Evolutionary conservation across 768 basidiomycete genomes (phyloP), one percentile per base, ranked within the genome.

Genomic region (Leccinum incarnatum): DNA sequence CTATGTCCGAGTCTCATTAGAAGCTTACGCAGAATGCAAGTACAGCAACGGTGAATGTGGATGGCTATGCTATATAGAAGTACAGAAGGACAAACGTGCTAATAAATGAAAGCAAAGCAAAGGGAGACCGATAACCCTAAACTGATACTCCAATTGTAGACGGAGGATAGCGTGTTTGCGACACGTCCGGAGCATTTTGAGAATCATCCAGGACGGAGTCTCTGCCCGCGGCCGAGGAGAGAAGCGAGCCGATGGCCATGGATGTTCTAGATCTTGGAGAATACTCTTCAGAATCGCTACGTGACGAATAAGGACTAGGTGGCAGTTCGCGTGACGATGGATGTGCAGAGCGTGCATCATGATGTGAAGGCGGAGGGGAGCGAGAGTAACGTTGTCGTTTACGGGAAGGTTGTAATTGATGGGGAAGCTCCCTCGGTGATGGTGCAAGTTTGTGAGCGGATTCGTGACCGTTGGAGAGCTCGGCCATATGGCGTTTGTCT

Each of bases 201-300:
- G 60, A 32, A 48, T 73, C 72, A 4, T 75, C 73, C 4, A 60
- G 62, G 47, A 29, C 56, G 49, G 67, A 23, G 50, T 75, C 73
- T 59, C 65, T 69, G 36, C 58, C 60, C 30, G 71, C 79, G 68
- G 54, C 81, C 65, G 66, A 76, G 59, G 86, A 83, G 23, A 91
- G 79, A 30, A 93, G 74, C 1, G 88, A 88, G 27, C 87, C 89
- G 64, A 93, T 91, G 47, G 88, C 85, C 90, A 92, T 92, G 37
- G 87, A 86, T 15, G 83, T 83, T 56, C 86, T 79, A 55, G 88
- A 85, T 51, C 86, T 82, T 47, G 88, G 88, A 1, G 88, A 90
- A 65, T 82, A 86, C 61, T 84, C 85, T 51, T 83, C 83, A 15
- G 87, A 85, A 57, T 85, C 82, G 58, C 87, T 87, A 37, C 83